Percentiles rank a stretch among this genome's conserved stretches.
Conservation (phyloP, 805 yeast genomes). For the Wickerhamiella galacta region DNA sequence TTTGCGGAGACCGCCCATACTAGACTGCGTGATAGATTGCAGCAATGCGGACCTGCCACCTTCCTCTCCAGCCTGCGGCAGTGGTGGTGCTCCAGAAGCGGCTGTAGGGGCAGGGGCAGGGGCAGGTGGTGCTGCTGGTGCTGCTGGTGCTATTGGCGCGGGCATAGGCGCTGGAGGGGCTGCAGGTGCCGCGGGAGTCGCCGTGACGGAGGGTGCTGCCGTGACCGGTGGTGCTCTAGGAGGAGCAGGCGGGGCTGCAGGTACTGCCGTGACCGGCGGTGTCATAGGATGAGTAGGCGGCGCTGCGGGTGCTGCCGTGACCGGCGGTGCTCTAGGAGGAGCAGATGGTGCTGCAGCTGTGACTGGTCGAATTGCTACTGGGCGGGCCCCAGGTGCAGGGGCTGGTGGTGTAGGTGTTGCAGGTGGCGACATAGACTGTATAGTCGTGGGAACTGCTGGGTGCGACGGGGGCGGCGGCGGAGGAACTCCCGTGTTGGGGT, state of each 20-base stretch:
- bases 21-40: conserved; percentile 74
- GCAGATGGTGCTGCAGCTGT: conserved; percentile 2
- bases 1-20: conserved; percentile 49
- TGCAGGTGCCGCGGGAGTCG: conserved; percentile 11
- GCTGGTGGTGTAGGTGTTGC: too few species aligned
- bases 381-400: too few species aligned
- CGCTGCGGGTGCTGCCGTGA: conserved; percentile 6
- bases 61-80: conserved; percentile 30
- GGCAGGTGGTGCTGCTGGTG: conserved; percentile 14
- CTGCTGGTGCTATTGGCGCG: conserved; percentile 15
- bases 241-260: conserved; percentile 10
- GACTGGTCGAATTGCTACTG: too few species aligned
- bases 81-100: conserved; percentile 24
- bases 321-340: neutral
- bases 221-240: conserved; percentile 11
- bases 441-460: too few species aligned
- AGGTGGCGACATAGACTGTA: too few species aligned
- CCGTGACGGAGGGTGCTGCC: conserved; percentile 1
- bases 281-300: conserved; percentile 5
- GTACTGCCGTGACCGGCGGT: neutral
- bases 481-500: too few species aligned
- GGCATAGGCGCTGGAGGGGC: conserved; percentile 25
- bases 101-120: conserved; percentile 18
- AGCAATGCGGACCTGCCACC: conserved; percentile 71
- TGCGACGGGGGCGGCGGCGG: too few species aligned